phyloP scores from a whole-genome alignment of 805 yeast species.

The Starmerella potacharoeniae region DNA sequence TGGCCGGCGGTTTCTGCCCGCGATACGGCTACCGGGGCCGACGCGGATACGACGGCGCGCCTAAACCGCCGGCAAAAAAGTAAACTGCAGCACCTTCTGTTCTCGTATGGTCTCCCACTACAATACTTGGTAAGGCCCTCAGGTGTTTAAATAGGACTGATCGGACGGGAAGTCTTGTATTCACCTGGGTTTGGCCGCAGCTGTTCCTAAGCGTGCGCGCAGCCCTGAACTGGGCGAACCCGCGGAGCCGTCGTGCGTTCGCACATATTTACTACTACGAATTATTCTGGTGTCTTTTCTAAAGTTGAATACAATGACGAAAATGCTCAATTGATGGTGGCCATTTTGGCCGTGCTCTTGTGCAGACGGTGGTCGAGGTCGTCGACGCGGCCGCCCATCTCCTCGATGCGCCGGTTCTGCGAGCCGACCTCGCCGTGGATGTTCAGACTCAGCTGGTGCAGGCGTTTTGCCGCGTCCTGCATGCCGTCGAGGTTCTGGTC shows the following conservation, averaged over 20 bases:
- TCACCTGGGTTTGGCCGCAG: slow-evolving; percentile 1
- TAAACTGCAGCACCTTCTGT: slow-evolving; percentile 4
- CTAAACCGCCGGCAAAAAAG: background rate
- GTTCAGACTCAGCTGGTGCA: slow-evolving; percentile 60
- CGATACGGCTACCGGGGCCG: background rate
- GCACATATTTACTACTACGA: no score
- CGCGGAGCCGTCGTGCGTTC: no score
- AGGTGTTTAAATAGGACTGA: slow-evolving; percentile 1
- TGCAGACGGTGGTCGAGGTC: slow-evolving; percentile 74
- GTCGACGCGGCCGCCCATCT: slow-evolving; percentile 76
- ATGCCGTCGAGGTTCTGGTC: slow-evolving; percentile 75
- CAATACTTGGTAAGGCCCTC: slow-evolving; percentile 1
- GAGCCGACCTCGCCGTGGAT: slow-evolving; percentile 66
- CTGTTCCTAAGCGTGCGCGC: background rate
- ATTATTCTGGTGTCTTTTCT: no score
- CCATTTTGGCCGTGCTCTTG: slow-evolving; percentile 57
- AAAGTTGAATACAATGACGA: no score
- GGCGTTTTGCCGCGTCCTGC: slow-evolving; percentile 51
- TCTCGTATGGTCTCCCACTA: slow-evolving; percentile 5
- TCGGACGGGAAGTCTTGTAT: slow-evolving; percentile 1
- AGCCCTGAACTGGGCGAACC: no score
- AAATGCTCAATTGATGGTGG: slow-evolving; percentile 26
- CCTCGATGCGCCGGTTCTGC: slow-evolving; percentile 62
- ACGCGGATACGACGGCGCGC: background rate
- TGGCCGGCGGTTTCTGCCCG: background rate